Evolutionary conservation across 768 basidiomycete species (phyloP).

Genomic region (Coprinopsis sp.): DNA sequence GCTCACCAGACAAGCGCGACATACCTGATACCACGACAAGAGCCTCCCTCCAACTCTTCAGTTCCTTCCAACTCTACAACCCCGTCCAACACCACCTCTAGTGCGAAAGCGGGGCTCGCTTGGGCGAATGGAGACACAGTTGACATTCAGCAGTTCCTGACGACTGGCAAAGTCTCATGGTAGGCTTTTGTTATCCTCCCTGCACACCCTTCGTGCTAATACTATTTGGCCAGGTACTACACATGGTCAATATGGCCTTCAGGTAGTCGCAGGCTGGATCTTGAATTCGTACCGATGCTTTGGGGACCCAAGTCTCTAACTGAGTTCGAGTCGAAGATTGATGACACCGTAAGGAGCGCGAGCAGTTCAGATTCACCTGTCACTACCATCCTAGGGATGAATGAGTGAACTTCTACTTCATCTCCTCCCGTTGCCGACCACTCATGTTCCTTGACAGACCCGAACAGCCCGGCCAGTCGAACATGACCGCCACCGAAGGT

Average conservation of each 20-base stretch:
- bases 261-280: slow-evolving; percentile 13
- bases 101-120: slow-evolving; percentile 46
- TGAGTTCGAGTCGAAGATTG: slow-evolving; percentile 37
- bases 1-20: no score
- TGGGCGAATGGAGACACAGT: slow-evolving; percentile 42
- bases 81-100: no score
- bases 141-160: slow-evolving; percentile 39
- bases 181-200: slow-evolving; percentile 17
- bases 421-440: not conserved
- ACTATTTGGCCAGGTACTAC: slow-evolving; percentile 39
- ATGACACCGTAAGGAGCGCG: slow-evolving; percentile 29
- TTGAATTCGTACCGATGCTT: slow-evolving; percentile 56
- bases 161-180: slow-evolving; percentile 49
- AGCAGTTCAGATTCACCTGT: slow-evolving; percentile 18
- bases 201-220: not conserved
- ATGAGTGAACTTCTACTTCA: slow-evolving; percentile 36
- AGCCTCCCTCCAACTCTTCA: no score
- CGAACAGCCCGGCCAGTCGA: slow-evolving; percentile 40
- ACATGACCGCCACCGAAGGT: slow-evolving; percentile 44
- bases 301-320: slow-evolving; percentile 41
- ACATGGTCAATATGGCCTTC: slow-evolving; percentile 39
- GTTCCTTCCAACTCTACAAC: no score
- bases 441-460: slow-evolving; percentile 13
- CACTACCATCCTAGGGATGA: slow-evolving; percentile 47
- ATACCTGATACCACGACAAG: no score